Conservation (phyloP, 148 eudicot species). For the Silene uniflora region DNA sequence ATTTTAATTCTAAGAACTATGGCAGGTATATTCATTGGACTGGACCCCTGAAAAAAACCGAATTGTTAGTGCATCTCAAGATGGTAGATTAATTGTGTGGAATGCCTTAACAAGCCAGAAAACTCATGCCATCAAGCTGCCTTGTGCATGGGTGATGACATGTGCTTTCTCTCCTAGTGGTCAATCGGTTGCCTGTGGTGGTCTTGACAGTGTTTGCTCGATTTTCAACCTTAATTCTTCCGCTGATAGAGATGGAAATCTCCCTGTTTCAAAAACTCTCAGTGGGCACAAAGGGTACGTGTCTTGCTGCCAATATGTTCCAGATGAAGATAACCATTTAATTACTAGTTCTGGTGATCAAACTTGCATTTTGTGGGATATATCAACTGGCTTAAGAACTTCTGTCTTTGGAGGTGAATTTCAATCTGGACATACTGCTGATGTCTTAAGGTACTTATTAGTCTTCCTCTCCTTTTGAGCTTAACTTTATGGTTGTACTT, state of each 20-base stretch:
- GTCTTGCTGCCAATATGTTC: constrained; percentile 91
- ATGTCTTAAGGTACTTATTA: constrained; percentile 67
- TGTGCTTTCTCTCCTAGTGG: constrained; percentile 97
- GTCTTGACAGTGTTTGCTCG: constrained; percentile 89
- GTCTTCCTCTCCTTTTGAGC: neutral
- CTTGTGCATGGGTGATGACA: constrained; percentile 99
- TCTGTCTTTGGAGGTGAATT: constrained; percentile 99
- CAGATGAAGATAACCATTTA: constrained; percentile 83
- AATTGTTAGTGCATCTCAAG: constrained; percentile 97
- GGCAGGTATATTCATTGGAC: constrained; percentile 88
- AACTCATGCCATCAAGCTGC: constrained; percentile 91
- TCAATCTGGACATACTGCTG: constrained; percentile 94
- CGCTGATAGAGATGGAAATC: constrained; percentile 71
- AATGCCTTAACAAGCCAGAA: constrained; percentile 98
- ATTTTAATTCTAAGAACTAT: constrained; percentile 5
- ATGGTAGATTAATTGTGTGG: constrained; percentile 95
- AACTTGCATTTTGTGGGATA: constrained; percentile 95
- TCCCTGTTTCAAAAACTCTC: constrained; percentile 85
- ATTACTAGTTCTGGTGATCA: constrained; percentile 95
- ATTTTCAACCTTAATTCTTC: constrained; percentile 83
- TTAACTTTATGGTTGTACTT: neutral
- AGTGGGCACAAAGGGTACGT: constrained; percentile 97
- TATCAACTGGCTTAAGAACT: constrained; percentile 85
- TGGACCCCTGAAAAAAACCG: constrained; percentile 96
- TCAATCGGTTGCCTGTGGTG: constrained; percentile 95